Evolutionary conservation across 1,284 basidiomycete genomes (phyloP), one percentile per base, ranked within the genome.

Genomic region (Mycena sp.): DNA sequence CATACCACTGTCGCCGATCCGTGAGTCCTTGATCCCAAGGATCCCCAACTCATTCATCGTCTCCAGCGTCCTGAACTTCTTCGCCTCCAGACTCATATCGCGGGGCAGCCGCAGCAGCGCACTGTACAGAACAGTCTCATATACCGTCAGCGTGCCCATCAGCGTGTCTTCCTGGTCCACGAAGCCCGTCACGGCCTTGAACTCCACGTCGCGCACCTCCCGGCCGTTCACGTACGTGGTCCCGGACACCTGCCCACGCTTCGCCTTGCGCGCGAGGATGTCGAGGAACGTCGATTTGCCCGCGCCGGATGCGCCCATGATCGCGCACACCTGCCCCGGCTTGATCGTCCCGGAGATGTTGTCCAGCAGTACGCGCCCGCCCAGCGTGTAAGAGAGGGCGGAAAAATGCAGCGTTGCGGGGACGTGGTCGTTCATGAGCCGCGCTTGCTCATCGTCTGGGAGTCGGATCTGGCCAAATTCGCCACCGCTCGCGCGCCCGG

Each of bases 111-210:
- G 81, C 69, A 99, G 78, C 53, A 99, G 75, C 11, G 97, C 97
- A 49, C 94, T 96, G 74, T 96, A 98, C 57, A 99, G 77, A 16
- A 99, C 92, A 0, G 96, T 98, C 82, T 99, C 97, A 75, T 98
- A 99, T 12, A 99, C 97, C 1, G 96, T 99, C 75, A 99, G 80
- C 1, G 97, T 99, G 71, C 91, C 88, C 90, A 99, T 96, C 57
- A 99, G 81, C 7, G 96, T 97, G 76, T 99, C 97, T 77, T 99
- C 97, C 78, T 99, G 97, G 75, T 99, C 97, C 54, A 99, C 97
- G 71, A 93, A 99, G 32, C 97, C 97, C 64, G 92, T 89, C 11
- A 98, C 90, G 29, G 89, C 87, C 73, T 90, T 90, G 83, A 95
- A 98, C 71, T 92, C 88, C 38, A 83, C 79, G 71, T 95, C 85